Conservation (phyloP, 108 stramenopile species). For the Stephanodiscus triporus region DNA sequence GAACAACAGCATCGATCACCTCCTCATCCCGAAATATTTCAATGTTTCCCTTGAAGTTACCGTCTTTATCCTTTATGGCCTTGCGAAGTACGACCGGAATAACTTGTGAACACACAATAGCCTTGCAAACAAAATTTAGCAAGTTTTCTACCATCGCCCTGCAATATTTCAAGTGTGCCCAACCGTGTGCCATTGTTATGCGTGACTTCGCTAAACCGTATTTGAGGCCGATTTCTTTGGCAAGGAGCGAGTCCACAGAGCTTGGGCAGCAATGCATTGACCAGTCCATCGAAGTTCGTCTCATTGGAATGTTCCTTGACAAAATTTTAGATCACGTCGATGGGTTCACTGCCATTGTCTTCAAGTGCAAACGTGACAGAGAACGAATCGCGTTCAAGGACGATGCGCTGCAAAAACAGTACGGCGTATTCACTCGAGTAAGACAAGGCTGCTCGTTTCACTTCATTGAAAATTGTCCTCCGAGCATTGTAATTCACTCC, state of each 20-base stretch:
- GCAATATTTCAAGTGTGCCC: conserved; percentile 37
- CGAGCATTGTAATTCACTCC: conserved; percentile 28
- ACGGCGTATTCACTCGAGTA: conserved; percentile 32
- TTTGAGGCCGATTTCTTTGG: conserved; percentile 23
- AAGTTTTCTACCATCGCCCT: conserved; percentile 46
- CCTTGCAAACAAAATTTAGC: conserved; percentile 34
- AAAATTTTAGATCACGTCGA: conserved; percentile 50
- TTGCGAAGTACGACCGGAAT: conserved; percentile 45
- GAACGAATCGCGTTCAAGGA: conserved; percentile 25
- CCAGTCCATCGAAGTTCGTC: conserved; percentile 22
- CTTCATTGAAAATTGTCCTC: conserved; percentile 23
- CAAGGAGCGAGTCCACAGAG: conserved; percentile 39
- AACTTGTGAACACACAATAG: conserved; percentile 29
- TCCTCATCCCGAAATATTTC: conserved; percentile 48
- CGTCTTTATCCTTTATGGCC: conserved; percentile 36
- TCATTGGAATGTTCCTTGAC: conserved; percentile 25
- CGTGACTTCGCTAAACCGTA: conserved; percentile 32
- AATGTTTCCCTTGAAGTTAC: conserved; percentile 35
- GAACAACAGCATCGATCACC: conserved; percentile 50
- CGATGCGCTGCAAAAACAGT: conserved; percentile 28
- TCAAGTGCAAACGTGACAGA: conserved; percentile 29
- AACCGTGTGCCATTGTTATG: conserved; percentile 20
- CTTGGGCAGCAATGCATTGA: conserved; percentile 30
- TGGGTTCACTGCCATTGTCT: conserved; percentile 50
- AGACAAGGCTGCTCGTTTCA: conserved; percentile 19